These are phyloP conservation scores for Fusarium sacchari DNA, from an alignment of 2,329 filamentous ascomycete genomes.

Conservation along the genomic window DNA sequence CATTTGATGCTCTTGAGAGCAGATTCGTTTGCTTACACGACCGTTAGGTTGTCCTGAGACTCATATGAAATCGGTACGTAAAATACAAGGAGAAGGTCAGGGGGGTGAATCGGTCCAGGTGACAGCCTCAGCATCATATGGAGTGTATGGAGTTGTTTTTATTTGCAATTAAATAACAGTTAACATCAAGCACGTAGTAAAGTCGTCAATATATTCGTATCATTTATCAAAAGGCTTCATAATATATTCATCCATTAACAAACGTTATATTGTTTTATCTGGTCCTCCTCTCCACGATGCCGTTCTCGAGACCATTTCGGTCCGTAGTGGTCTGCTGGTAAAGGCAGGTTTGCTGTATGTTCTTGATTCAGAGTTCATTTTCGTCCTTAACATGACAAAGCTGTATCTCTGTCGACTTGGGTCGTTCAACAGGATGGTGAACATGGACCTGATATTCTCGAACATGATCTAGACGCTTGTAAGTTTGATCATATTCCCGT, in stretches of 20 bases:
- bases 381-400: neutral
- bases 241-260: neutral
- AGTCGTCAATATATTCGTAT: conserved; percentile 13
- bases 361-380: neutral
- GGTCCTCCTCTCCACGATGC: neutral
- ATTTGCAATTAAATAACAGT: conserved; percentile 28
- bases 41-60: conserved; percentile 16
- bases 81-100: conserved; percentile 19
- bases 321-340: neutral
- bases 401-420: neutral
- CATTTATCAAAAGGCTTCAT: neutral
- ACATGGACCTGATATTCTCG: neutral
- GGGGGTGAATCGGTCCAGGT: conserved; percentile 4
- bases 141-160: conserved; percentile 25
- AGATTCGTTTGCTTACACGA: conserved; percentile 28
- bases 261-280: neutral
- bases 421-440: neutral
- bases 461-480: neutral
- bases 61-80: conserved; percentile 29
- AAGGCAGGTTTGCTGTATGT: neutral
- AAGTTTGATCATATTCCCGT: neutral
- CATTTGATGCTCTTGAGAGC: conserved; percentile 24
- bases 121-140: conserved; percentile 12
- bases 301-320: neutral
- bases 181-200: conserved; percentile 21